Conservation (phyloP, 176 grass and related monocot species). For the Oryza nivara region DNA sequence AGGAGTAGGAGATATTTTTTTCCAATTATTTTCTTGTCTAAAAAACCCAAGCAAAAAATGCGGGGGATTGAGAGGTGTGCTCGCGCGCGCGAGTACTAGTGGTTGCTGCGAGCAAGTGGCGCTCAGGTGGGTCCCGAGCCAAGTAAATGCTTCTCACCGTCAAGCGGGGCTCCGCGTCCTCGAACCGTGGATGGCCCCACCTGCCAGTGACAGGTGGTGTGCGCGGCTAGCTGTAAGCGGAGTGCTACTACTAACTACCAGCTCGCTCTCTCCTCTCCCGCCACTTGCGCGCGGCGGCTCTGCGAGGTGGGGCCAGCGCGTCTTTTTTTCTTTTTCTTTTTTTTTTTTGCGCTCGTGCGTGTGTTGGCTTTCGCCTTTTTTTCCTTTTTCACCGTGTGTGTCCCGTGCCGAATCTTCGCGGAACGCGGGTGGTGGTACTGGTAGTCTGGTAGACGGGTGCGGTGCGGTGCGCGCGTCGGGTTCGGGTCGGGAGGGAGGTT, state of each 20-base stretch:
- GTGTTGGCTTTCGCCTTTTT: background rate
- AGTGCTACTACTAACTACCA: background rate
- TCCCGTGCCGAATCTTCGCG: slow-evolving; percentile 47
- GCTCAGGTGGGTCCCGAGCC: background rate
- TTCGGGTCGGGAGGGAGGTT: slow-evolving; percentile 35
- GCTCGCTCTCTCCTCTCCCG: too few relatives aligned
- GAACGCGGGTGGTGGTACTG: background rate
- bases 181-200: background rate
- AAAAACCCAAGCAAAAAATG: background rate
- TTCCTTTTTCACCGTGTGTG: too few relatives aligned
- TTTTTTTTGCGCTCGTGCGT: background rate
- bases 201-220: background rate
- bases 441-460: background rate
- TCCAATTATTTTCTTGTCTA: background rate
- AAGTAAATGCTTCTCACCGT: background rate
- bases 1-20: slow-evolving; percentile 30
- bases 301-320: background rate
- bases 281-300: slow-evolving; percentile 35
- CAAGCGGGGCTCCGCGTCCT: background rate
- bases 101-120: slow-evolving; percentile 39
- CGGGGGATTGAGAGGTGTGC: background rate
- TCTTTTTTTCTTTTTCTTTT: background rate
- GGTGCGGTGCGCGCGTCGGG: background rate
- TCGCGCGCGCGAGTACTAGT: background rate
- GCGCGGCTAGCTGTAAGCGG: background rate